Percentiles rank a stretch among this genome's conserved stretches.
These are phyloP conservation scores for Ogataea siamensis DNA, from an alignment of 805 yeast species.

Conservation along the genomic window DNA sequence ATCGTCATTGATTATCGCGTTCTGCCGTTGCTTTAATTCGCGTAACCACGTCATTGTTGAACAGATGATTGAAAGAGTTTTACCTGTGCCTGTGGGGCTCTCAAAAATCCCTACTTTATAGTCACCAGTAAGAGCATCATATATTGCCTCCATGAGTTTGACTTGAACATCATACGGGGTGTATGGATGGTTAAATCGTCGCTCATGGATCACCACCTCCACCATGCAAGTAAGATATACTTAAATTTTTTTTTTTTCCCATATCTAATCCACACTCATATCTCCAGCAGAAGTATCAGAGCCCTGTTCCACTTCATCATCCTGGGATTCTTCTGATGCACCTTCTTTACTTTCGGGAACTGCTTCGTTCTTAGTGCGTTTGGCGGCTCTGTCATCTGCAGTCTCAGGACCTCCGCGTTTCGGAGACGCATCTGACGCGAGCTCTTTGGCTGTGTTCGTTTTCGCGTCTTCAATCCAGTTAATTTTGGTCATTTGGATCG, in stretches of 20 bases:
- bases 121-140: slow-evolving; percentile 49
- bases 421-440: slow-evolving; percentile 17
- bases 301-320: slow-evolving; percentile 1
- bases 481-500: slow-evolving; percentile 21
- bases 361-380: slow-evolving; percentile 20
- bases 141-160: slow-evolving; percentile 74
- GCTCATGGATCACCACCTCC: slow-evolving; percentile 22
- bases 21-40: slow-evolving; percentile 38
- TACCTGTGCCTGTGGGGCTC: slow-evolving; percentile 95
- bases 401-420: slow-evolving; percentile 13
- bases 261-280: slow-evolving; percentile 17
- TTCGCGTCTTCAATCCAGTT: slow-evolving; percentile 14
- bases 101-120: slow-evolving; percentile 80
- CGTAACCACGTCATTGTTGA: slow-evolving; percentile 78
- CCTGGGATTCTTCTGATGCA: not conserved
- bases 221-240: slow-evolving; percentile 15
- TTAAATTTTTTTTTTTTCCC: slow-evolving; percentile 2
- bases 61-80: slow-evolving; percentile 84
- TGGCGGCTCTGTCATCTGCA: slow-evolving; percentile 17
- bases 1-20: slow-evolving; percentile 23
- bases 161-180: slow-evolving; percentile 76
- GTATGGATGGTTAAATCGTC: slow-evolving; percentile 68
- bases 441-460: too few species aligned
- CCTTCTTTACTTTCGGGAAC: slow-evolving; percentile 9
- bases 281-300: slow-evolving; percentile 5